Evolutionary conservation across 139 green algal genomes (phyloP).

Genomic region (Gonium pectorale): DNA sequence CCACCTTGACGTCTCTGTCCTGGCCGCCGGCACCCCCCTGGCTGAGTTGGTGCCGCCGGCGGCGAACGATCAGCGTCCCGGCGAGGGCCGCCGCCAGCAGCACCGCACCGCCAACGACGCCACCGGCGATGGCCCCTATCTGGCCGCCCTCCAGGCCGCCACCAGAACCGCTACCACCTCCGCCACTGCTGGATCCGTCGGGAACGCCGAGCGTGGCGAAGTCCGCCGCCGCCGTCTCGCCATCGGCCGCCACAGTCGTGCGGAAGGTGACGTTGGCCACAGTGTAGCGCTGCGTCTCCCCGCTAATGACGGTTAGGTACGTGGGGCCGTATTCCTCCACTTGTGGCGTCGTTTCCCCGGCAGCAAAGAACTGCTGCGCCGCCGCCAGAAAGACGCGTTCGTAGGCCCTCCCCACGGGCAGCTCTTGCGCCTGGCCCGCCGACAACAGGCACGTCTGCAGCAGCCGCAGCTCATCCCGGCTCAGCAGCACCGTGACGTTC

Average conservation of each 20-base stretch:
- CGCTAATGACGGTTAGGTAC: background rate
- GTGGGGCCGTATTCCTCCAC: background rate
- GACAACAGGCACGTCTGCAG: constrained; percentile 23
- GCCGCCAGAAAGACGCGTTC: background rate
- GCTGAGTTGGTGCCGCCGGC: no score
- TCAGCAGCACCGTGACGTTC: constrained; percentile 18
- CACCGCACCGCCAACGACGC: constrained; percentile 1
- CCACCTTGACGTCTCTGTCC: no score
- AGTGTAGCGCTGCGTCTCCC: background rate
- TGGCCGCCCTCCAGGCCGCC: background rate
- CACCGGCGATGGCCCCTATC: background rate
- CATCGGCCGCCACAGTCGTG: background rate
- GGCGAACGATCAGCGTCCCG: background rate
- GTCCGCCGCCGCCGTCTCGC: background rate
- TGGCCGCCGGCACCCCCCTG: no score
- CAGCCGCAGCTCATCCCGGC: background rate
- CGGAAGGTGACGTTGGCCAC: background rate
- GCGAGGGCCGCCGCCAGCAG: background rate
- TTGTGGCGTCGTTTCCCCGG: background rate
- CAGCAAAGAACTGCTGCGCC: background rate
- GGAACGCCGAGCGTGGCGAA: background rate
- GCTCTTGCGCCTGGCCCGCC: background rate
- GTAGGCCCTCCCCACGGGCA: background rate
- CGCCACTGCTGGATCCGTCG: background rate
- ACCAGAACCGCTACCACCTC: no score